phyloP scores from a whole-genome alignment of 129 eudicot species.

The Deinandra increscens region DNA sequence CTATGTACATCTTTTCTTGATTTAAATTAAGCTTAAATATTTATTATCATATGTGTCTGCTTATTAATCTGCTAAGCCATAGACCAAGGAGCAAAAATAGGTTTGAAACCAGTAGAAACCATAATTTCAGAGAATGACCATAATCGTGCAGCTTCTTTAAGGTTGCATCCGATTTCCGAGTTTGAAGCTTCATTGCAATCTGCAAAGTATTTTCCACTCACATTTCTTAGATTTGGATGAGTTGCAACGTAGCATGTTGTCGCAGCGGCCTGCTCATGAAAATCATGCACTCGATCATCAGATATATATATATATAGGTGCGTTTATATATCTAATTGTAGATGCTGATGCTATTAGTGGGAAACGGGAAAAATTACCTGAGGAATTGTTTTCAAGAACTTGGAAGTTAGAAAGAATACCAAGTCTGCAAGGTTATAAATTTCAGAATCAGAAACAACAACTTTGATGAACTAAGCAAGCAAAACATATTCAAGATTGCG shows the following conservation, averaged over 20 bases:
- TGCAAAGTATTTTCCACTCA: conserved; percentile 76
- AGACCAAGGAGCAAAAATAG: conserved; percentile 35
- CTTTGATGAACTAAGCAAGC: neutral
- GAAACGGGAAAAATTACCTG: conserved; percentile 51
- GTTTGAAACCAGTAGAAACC: conserved; percentile 41
- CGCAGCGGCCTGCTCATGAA: conserved; percentile 73
- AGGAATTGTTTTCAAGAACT: conserved; percentile 80
- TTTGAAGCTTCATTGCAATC: conserved; percentile 79
- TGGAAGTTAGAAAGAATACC: conserved; percentile 73
- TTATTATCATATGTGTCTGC: neutral
- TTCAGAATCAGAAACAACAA: neutral
- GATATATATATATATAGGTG: neutral
- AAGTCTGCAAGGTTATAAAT: conserved; percentile 53
- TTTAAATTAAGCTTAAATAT: neutral
- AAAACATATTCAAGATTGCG: neutral
- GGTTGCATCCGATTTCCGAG: conserved; percentile 62
- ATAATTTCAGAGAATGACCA: conserved; percentile 78
- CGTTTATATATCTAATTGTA: neutral
- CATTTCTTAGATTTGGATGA: conserved; percentile 43
- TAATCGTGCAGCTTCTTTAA: conserved; percentile 58
- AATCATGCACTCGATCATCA: neutral
- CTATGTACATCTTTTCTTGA: conserved; percentile 13
- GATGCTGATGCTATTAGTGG: neutral
- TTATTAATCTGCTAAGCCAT: conserved; percentile 11
- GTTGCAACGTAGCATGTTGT: conserved; percentile 93